phyloP scores from a whole-genome alignment of 371 early-diverging fungal genomes.

The Amoeboaphelidium protococcarum region DNA sequence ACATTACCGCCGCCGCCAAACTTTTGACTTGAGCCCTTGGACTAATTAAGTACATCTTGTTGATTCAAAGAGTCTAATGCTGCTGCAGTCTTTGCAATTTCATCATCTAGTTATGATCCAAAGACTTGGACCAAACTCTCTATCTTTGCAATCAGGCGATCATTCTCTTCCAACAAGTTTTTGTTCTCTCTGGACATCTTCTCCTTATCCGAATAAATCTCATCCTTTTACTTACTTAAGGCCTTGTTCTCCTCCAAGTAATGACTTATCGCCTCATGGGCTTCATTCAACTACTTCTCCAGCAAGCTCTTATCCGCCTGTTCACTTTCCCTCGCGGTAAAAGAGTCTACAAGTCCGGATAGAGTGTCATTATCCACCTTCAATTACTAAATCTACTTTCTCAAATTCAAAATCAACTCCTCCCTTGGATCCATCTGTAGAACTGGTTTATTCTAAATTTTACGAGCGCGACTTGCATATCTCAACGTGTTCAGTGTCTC shows the following conservation, averaged over 20 bases:
- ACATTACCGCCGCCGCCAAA: no score
- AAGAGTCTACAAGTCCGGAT: neutral
- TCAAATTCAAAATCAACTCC: conserved; percentile 4
- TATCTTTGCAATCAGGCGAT: neutral
- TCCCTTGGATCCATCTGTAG: conserved; percentile 6
- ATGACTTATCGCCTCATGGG: neutral
- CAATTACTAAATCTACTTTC: neutral
- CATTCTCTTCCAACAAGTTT: neutral
- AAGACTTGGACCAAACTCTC: neutral
- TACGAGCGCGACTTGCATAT: conserved; percentile 14
- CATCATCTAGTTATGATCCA: neutral
- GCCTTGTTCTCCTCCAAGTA: neutral
- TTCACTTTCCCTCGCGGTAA: neutral
- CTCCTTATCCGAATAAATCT: neutral
- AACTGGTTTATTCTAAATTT: conserved; percentile 6
- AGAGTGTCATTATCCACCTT: conserved; percentile 3
- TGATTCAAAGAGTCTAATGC: neutral
- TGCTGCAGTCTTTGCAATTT: neutral
- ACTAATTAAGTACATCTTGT: neutral
- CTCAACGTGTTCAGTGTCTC: conserved; percentile 20
- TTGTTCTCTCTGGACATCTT: neutral
- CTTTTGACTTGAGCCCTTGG: no score
- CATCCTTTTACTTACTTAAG: neutral
- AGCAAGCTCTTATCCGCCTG: neutral
- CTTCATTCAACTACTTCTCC: neutral